A percentile compares a stretch with the other conserved stretches of the same genome.
phyloP scores from a whole-genome alignment of 2,329 filamentous ascomycete genomes.

The Berkeleyomyces basicola region DNA sequence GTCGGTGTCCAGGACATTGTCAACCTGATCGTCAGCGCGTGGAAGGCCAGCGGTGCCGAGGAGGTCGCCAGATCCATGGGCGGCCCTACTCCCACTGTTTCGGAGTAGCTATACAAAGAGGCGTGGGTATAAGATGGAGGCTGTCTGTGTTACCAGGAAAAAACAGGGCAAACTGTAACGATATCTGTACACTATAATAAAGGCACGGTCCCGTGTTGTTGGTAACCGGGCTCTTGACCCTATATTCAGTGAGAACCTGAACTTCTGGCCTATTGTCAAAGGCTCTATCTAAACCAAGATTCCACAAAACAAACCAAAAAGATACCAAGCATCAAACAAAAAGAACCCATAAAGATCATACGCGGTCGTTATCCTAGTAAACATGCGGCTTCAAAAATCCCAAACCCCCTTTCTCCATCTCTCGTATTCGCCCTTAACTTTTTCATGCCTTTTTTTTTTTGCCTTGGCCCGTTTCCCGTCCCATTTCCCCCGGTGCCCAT shows the following conservation, averaged over 20 bases:
- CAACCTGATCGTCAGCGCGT: conserved; percentile 74
- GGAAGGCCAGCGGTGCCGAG: conserved; percentile 77
- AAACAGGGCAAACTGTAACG: not conserved
- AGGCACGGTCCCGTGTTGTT: not conserved
- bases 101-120: conserved; percentile 1
- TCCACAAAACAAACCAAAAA: conserved; percentile 5
- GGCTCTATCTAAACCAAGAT: conserved; percentile 2
- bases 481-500: not conserved
- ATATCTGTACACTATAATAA: not conserved
- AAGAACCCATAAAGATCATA: not conserved
- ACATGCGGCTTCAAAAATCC: not conserved
- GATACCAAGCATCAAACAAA: not conserved
- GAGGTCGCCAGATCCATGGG: conserved; percentile 36
- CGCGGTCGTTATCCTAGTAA: conserved; percentile 3
- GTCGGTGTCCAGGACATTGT: conserved; percentile 76
- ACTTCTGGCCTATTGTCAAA: not conserved
- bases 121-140: not conserved
- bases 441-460: conserved; percentile 1
- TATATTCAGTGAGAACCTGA: not conserved
- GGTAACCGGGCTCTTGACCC: not conserved
- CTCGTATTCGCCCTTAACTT: not conserved
- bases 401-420: not conserved
- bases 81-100: conserved; percentile 38
- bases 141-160: not conserved
- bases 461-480: not conserved